These are phyloP conservation scores for Acacia confusa DNA, from an alignment of 306 rosid species.

Conservation along the genomic window DNA sequence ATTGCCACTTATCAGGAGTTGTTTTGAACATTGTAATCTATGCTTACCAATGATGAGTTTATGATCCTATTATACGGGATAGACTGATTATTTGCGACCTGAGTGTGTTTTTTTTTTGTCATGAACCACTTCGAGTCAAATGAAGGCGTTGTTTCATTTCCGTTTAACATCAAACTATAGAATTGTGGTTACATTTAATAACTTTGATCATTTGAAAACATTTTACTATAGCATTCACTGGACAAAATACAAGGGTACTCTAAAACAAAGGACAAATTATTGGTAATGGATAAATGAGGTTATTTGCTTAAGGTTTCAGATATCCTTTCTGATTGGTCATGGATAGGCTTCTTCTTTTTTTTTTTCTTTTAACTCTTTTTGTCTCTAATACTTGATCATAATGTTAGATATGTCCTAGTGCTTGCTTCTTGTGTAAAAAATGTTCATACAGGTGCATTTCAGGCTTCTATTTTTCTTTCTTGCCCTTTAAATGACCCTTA, in stretches of 20 bases:
- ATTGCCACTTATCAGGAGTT: too few relatives aligned
- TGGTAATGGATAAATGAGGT: constrained; percentile 7
- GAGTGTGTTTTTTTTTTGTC: constrained; percentile 2
- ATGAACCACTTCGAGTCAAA: background rate
- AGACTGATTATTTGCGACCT: constrained; percentile 18
- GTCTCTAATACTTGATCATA: background rate
- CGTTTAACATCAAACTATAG: background rate
- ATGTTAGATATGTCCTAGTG: background rate
- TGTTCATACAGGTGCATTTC: background rate
- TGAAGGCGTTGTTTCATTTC: background rate
- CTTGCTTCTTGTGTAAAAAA: constrained; percentile 6
- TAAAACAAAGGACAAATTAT: background rate
- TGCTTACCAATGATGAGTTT: constrained; percentile 1
- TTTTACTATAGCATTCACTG: background rate
- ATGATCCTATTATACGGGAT: background rate
- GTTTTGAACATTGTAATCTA: background rate
- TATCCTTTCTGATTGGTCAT: constrained; percentile 4
- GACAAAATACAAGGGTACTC: background rate
- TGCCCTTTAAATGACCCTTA: background rate
- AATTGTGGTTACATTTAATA: constrained; percentile 11
- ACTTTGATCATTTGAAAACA: background rate
- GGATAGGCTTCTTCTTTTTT: background rate
- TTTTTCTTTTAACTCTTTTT: background rate
- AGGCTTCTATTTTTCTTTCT: background rate
- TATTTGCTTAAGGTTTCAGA: background rate